Evolutionary conservation across 208 protist species (phyloP), one percentile per base, ranked within the genome.

Genomic region (Wallacemonas sp.): DNA sequence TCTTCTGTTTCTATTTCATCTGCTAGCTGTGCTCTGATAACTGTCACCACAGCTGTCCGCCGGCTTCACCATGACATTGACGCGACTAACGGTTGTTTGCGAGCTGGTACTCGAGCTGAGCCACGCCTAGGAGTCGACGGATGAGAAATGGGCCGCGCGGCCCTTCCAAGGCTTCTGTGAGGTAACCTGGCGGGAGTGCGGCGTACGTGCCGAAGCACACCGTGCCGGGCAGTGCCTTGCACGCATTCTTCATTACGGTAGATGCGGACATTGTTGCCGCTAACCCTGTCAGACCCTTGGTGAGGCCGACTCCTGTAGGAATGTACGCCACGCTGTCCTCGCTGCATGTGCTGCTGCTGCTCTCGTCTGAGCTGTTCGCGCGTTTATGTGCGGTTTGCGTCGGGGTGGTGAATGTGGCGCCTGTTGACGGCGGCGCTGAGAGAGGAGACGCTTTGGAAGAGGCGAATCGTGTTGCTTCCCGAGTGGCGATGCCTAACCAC

Each of bases 281-380:
- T 27, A 38, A 9, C 15, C 21, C 30, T 6, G 14, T 14, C 3
- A 21, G 8, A 2, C 14, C 22, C 2, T 58, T 19, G 17, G 24
- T 14, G 9, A 12, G 30, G 14, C 51, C 51, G 6, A 58, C 26
- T 14, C n/a, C 51, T 2, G 51, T 58, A 11, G 17, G 30, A 8
- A 58, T 9, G 51, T 39, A 58, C 17, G 51, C 30, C 12, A 58
- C 26, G 51, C 51, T 58, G 30, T 58, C 51, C 9, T 58, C 51
- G 51, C 51, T 58, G 17, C 26, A n/a, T 2, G 28, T 8, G 30
- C n/a, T 41, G 51, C 51, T 17, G 51, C 36, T 41, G 36, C 36
- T 41, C 36, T 14, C 9, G 17, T 22, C 44, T 19, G 44, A 49
- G 44, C 44, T 49, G 36, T 6, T 41, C 9, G 9, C 14, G 6